A percentile compares a stretch with the other conserved stretches of the same genome.
Evolutionary conservation across 78 protist genomes (phyloP).

Genomic region (Dictyostelium capitatum): DNA sequence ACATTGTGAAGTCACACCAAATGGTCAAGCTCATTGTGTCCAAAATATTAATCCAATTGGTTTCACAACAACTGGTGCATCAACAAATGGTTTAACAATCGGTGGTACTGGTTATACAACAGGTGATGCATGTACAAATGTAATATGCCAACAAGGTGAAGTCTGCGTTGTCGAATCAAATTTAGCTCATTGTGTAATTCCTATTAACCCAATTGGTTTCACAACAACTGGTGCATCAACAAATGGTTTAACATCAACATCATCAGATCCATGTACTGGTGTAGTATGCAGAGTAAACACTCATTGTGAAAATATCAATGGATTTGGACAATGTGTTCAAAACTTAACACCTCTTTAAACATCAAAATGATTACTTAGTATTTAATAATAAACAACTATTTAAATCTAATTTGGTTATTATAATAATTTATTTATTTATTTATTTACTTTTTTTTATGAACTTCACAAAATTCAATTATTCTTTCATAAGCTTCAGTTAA

Average conservation of each 20-base stretch:
- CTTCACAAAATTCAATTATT: slow-evolving; percentile 87
- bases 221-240: not conserved
- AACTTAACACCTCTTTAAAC: too few species aligned
- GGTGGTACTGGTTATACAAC: too few species aligned
- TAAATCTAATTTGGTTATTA: too few species aligned
- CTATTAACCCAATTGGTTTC: not conserved
- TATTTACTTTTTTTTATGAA: slow-evolving; percentile 37
- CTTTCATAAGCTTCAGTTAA: slow-evolving; percentile 89
- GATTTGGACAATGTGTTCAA: too few species aligned
- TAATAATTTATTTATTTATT: too few species aligned
- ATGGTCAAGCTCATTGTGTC: not conserved
- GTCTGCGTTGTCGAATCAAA: too few species aligned
- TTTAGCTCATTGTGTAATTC: not conserved
- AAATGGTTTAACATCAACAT: not conserved
- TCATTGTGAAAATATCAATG: not conserved
- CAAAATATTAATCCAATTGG: not conserved
- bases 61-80: not conserved
- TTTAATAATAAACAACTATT: too few species aligned
- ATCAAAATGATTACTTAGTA: too few species aligned
- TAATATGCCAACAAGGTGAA: too few species aligned
- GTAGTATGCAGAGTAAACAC: not conserved
- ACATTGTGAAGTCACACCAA: not conserved
- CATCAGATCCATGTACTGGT: not conserved
- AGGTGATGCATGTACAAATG: too few species aligned
- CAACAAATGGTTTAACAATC: too few species aligned